Evolutionary conservation across 306 rosid species (phyloP).

Genomic region (Cercis canadensis): DNA sequence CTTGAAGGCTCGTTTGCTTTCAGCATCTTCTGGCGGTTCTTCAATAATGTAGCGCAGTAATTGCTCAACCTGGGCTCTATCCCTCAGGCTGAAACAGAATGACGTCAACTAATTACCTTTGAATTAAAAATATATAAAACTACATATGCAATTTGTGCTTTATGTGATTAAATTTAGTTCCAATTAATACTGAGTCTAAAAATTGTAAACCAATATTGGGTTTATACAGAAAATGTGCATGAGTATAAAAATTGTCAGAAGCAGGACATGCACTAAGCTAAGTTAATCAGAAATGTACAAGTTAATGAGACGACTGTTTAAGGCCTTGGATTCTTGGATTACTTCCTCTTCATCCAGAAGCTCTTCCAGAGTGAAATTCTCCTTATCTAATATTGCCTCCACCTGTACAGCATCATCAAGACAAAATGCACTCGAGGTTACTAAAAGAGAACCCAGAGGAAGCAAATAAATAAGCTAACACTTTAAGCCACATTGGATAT

Average conservation of each 20-base stretch:
- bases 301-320: constrained; percentile 95
- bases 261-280: neutral
- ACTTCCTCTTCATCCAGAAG: constrained; percentile 98
- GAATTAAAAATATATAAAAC: constrained; percentile 29
- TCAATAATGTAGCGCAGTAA: constrained; percentile 78
- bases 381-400: constrained; percentile 91
- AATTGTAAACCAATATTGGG: constrained; percentile 16
- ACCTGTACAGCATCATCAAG: constrained; percentile 57
- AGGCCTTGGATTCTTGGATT: constrained; percentile 99
- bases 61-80: constrained; percentile 94
- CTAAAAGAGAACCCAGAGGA: neutral
- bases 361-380: constrained; percentile 92
- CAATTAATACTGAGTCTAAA: neutral
- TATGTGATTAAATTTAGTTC: constrained; percentile 15
- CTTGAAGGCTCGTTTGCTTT: constrained; percentile 92
- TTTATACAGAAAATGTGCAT: constrained; percentile 18
- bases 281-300: constrained; percentile 58
- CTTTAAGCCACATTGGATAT: constrained; percentile 26
- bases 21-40: constrained; percentile 93
- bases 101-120: constrained; percentile 27
- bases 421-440: constrained; percentile 9
- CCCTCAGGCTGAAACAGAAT: constrained; percentile 72
- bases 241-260: neutral
- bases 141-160: constrained; percentile 14
- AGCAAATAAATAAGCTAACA: constrained; percentile 20